Conservation (phyloP, 2,329 filamentous ascomycete species). For the Fusarium zealandicum region DNA sequence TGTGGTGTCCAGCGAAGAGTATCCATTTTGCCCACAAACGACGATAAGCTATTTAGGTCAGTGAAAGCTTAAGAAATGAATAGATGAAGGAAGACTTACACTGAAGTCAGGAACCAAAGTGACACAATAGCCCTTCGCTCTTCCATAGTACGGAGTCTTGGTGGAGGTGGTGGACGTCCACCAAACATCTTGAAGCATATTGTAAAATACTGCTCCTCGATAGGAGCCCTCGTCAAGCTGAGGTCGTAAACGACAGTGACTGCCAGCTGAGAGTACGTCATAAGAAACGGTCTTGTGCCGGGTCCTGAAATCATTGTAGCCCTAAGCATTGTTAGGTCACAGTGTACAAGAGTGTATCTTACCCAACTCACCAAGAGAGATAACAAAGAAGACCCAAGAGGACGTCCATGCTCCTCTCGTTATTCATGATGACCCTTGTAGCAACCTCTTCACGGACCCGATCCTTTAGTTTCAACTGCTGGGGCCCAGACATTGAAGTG, state of each 20-base stretch:
- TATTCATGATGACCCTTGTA: conserved; percentile 54
- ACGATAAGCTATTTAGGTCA: conserved; percentile 43
- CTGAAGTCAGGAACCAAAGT: conserved; percentile 52
- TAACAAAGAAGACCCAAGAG: conserved; percentile 58
- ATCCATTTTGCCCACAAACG: conserved; percentile 57
- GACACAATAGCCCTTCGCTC: conserved; percentile 58
- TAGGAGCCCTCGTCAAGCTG: conserved; percentile 50
- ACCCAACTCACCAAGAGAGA: conserved; percentile 52
- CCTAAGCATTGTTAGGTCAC: conserved; percentile 40
- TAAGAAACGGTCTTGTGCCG: conserved; percentile 53
- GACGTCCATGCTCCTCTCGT: conserved; percentile 60
- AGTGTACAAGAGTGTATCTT: too few species aligned
- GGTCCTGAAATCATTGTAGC: conserved; percentile 48
- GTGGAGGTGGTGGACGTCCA: conserved; percentile 37
- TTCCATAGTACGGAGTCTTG: conserved; percentile 53
- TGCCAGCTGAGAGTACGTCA: conserved; percentile 53
- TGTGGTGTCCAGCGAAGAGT: conserved; percentile 63
- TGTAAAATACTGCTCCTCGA: conserved; percentile 47
- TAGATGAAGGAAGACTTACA: conserved; percentile 37
- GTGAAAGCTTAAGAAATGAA: neutral
- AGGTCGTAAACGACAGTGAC: conserved; percentile 55
- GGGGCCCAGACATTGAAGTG: conserved; percentile 51
- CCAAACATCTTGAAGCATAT: conserved; percentile 49
- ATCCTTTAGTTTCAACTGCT: conserved; percentile 51
- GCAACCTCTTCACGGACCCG: conserved; percentile 54